phyloP scores from a whole-genome alignment of 371 early-diverging fungal species.

The Mucor racemosus region DNA sequence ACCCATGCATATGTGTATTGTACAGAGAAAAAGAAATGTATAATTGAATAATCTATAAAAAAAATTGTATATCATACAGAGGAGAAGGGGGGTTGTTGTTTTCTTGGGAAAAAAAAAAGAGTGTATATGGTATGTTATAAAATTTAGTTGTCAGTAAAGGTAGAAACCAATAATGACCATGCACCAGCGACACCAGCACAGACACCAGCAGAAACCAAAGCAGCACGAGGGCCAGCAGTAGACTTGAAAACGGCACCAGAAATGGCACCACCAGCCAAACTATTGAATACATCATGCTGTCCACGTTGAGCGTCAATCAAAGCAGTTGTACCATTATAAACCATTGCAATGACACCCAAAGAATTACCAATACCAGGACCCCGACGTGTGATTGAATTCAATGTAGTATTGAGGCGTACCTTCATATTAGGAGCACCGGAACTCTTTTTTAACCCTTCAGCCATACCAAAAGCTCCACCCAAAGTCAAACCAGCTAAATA shows the following conservation, averaged over 20 bases:
- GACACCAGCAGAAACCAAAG: constrained; percentile 61
- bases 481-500: constrained; percentile 79
- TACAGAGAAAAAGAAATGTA: neutral
- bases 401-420: constrained; percentile 81
- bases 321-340: constrained; percentile 80
- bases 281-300: constrained; percentile 68
- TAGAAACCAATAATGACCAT: constrained; percentile 50
- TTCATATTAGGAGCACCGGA: constrained; percentile 61
- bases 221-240: constrained; percentile 62
- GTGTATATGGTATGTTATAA: neutral
- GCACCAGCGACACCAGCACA: constrained; percentile 63
- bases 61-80: neutral
- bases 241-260: constrained; percentile 83
- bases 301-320: constrained; percentile 69
- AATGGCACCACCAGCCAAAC: constrained; percentile 74
- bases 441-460: constrained; percentile 75
- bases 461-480: constrained; percentile 83
- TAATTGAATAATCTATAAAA: neutral
- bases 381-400: constrained; percentile 85
- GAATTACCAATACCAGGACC: constrained; percentile 90
- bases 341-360: constrained; percentile 81
- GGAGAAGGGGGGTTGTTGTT: constrained; percentile 4
- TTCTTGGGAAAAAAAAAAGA: neutral
- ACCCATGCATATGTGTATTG: neutral
- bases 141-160: constrained; percentile 35